Evolutionary conservation across 345 rosid species (phyloP).

Genomic region (Hibiscus mutabilis): DNA sequence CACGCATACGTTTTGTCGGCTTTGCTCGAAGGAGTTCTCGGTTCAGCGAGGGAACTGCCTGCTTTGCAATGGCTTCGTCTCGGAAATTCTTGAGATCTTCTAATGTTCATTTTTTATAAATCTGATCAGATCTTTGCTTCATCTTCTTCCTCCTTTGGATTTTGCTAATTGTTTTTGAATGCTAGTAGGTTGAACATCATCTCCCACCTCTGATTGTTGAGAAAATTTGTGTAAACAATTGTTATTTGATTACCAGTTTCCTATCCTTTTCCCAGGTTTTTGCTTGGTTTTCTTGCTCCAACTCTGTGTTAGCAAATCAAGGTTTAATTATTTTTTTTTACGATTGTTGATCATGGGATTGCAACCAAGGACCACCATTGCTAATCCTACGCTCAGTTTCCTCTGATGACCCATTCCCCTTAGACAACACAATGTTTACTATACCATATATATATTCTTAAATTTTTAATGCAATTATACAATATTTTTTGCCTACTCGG

Average conservation of each 20-base stretch:
- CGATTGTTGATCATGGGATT: no score
- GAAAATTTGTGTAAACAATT: neutral
- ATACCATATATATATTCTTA: no score
- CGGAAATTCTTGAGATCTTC: conserved; percentile 83
- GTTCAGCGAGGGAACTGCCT: conserved; percentile 88
- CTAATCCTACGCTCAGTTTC: no score
- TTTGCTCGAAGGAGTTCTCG: conserved; percentile 89
- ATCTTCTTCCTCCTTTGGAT: neutral
- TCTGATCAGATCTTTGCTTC: neutral
- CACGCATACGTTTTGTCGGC: conserved; percentile 82
- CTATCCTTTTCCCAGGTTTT: neutral
- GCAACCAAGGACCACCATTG: no score
- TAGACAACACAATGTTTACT: no score
- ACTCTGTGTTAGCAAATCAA: no score
- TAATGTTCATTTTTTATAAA: conserved; percentile 12
- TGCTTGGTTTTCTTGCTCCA: no score
- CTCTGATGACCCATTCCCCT: no score
- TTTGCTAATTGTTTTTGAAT: neutral
- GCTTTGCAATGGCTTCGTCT: conserved; percentile 65
- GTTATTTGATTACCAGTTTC: neutral
- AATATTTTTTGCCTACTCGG: no score
- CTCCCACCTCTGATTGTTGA: neutral
- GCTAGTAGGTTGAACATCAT: neutral
- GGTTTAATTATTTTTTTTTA: no score
- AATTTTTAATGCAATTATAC: no score